Evolutionary conservation across 805 yeast genomes (phyloP), one percentile per base, ranked within the genome.

Genomic region (Yamadazyma nakazawae): DNA sequence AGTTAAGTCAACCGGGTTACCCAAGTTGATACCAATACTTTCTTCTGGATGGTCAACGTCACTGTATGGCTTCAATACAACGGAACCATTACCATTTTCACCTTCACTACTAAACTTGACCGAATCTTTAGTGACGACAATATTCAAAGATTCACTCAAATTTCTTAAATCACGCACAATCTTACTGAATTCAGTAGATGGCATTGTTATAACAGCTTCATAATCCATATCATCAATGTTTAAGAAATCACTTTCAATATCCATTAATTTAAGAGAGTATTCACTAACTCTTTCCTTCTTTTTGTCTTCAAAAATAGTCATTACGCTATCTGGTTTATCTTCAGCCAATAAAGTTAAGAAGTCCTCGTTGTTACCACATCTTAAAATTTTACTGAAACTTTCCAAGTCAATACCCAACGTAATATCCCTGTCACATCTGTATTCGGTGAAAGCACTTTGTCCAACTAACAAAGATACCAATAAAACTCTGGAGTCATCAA

Each of bases 401-500:
- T 84, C 84, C 60, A 94, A 75, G 68, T 94, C 96, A 59, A 92
- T 77, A 56, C 99, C 99, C 54, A 94, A 78, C 7, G 96, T 89
- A 58, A 91, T 76, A 56, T 88, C 89, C 63, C 94, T 84, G 72
- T 94, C 99, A 71, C 98, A 91, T 77, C 99, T 85, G 76, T 87
- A 94, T 57, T 86, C 92, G 50, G 81, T 77, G 74, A 94, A 94
- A 11, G 96, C 91, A 51, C 87, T 91, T 53, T 84, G 81, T 49
- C 95, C 96, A 55, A 94, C 85, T 57, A 88, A 80, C 53, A 94
- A 75, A 17, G 96, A 86, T 35, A 92, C 96, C 54, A 94, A 78
- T 53, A 91, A 79, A 49, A 94, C 97, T 76, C 97, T 88, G 24
- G 99, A 90, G 64, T 90, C 95, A 70, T 94, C 99, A 56, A 94